Conservation (phyloP, 441 rosid genomes). For the Gossypium trilobum region DNA sequence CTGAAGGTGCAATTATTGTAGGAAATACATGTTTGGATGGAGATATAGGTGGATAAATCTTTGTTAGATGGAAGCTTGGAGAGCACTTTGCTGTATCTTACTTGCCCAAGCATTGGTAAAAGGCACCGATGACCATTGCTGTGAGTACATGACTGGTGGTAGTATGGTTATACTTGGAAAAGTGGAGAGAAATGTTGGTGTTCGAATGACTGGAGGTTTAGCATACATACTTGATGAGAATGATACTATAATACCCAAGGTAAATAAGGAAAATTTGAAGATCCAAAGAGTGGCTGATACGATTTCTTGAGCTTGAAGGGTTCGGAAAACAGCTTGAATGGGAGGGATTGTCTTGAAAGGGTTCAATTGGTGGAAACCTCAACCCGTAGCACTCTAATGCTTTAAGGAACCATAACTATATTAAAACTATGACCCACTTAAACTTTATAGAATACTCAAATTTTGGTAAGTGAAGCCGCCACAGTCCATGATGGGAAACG, state of each 20-base stretch:
- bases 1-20: slow-evolving; percentile 84
- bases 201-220: slow-evolving; percentile 97
- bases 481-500: no score
- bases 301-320: no score
- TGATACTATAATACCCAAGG: slow-evolving; percentile 78
- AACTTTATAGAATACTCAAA: no score
- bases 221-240: slow-evolving; percentile 89
- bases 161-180: slow-evolving; percentile 91
- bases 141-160: slow-evolving; percentile 98
- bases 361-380: no score
- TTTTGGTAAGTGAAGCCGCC: no score
- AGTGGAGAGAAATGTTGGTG: slow-evolving; percentile 94
- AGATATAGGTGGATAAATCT: slow-evolving; percentile 89
- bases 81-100: slow-evolving; percentile 96
- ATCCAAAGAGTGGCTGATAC: slow-evolving; percentile 57
- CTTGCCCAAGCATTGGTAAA: slow-evolving; percentile 94
- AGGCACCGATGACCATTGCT: slow-evolving; percentile 93
- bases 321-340: no score
- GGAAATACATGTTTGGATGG: slow-evolving; percentile 96
- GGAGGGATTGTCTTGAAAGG: no score
- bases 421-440: no score
- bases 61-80: slow-evolving; percentile 88
- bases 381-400: no score
- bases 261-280: slow-evolving; percentile 87
- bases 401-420: no score